Base-by-base conservation (phyloP, 495 filamentous ascomycete genomes). In the Delitschia confertaspora region DNA sequence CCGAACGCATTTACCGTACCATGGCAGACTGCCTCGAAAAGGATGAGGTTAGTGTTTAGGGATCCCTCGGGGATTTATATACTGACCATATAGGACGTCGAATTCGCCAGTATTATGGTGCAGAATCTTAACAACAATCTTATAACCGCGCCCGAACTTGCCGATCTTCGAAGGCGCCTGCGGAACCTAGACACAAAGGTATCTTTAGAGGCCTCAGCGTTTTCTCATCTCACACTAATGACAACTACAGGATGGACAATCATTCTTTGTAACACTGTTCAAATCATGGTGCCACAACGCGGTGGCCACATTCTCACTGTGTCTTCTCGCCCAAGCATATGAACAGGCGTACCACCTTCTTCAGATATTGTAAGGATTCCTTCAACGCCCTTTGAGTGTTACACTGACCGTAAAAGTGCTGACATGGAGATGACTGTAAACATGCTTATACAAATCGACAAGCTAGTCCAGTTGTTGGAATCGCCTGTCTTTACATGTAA, bases 51-150 rank as follows among this genome's bases (percentile, higher is more conserved):
- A 30, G 67, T 57, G 7, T 14, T 7, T 34, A 19, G 3, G n/a
- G 18, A 13, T 23, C 9, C 10, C 8, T 10, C 29, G 3, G n/a
- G 27, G 13, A 32, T n/a, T 11, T 13, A 23, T n/a, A 18, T n/a
- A 18, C 45, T 48, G 11, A 51, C 18, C 19, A 8, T 39, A n/a
- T 33, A 78, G 68, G 91, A 99, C 59, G 73, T 95, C 23, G 93
- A 96, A 60, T 99, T 99, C 63, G 88, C 93, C 13, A 95, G 88
- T 51, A 99, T 96, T 54, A 99, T 99, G 93, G 87, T 99, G 19
- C 93, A 96, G 58, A 95, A 96, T 61, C 70, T 99, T 32, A 99
- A 99, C 65, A 99, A 99, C 57, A 99, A 96, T 52, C 74, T 99
- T 14, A 96, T 96, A 51, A 99, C 93, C 8, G 93, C 93, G 0